Percentiles rank a stretch among this genome's conserved stretches.
phyloP scores from a whole-genome alignment of 2,329 filamentous ascomycete genomes.

The Xylaria sp. region DNA sequence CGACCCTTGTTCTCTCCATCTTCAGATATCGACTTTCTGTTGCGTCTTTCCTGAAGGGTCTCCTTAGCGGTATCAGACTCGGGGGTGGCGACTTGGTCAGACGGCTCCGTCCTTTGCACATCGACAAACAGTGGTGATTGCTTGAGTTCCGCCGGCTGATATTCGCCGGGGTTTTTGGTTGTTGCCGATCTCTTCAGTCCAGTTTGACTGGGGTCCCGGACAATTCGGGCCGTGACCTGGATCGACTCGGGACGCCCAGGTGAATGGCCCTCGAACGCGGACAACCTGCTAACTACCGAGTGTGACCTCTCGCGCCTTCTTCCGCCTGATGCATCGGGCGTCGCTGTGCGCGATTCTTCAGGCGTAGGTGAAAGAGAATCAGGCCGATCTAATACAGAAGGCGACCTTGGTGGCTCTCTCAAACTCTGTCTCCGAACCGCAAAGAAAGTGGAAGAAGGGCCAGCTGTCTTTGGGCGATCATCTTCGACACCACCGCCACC shows the following conservation, averaged over 20 bases:
- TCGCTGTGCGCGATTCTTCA: constrained; percentile 33
- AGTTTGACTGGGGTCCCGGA: constrained; percentile 63
- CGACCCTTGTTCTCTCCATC: constrained; percentile 46
- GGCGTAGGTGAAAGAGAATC: constrained; percentile 35
- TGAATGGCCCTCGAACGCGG: constrained; percentile 54
- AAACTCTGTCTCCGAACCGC: constrained; percentile 45
- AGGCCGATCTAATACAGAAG: constrained; percentile 41
- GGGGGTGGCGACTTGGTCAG: constrained; percentile 33
- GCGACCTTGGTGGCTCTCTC: constrained; percentile 38
- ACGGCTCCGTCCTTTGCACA: constrained; percentile 48
- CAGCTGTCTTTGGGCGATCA: constrained; percentile 30
- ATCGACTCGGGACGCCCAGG: constrained; percentile 70
- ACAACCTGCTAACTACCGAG: constrained; percentile 58
- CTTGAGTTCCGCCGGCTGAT: constrained; percentile 54
- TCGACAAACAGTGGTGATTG: constrained; percentile 63
- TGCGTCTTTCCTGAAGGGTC: constrained; percentile 51
- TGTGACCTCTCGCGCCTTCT: constrained; percentile 50
- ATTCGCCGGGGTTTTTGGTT: constrained; percentile 48
- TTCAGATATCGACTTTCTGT: constrained; percentile 40
- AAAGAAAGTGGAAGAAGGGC: constrained; percentile 48
- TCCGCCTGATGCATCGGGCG: constrained; percentile 22
- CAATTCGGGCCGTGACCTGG: constrained; percentile 84
- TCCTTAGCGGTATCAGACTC: constrained; percentile 42
- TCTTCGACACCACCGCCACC: constrained; percentile 41
- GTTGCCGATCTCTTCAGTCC: constrained; percentile 46